Evolutionary conservation across 2,329 filamentous ascomycete genomes (phyloP), one percentile per base, ranked within the genome.

Genomic region (Penicillium fuscoglaucum): DNA sequence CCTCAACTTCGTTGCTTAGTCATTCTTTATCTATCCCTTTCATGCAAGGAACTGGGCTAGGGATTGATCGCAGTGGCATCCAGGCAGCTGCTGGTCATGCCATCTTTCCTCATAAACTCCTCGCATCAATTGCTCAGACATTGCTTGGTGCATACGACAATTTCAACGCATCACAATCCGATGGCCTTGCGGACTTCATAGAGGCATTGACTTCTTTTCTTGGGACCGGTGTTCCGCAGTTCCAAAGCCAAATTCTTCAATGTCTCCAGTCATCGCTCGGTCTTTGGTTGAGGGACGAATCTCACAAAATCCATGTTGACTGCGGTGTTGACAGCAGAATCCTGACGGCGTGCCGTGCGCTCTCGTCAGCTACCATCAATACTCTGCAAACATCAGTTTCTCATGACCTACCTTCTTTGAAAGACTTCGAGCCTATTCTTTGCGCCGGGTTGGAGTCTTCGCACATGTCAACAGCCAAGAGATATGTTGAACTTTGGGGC

Each of bases 401-500:
- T 43, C 67, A 71, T 47, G 63, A 76, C 55, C 37, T 62, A 8
- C 33, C 59, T 3, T 65, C 61, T 78, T 66, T 90, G 77, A 61
- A 86, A 74, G 72, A 79, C 69, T 68, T 87, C 4, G 79, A 83
- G 47, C 60, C 67, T 6, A 69, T 87, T 7, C 71, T 87, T 10
- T 74, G 79, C 31, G 77, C 83, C 48, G 82, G 82, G 2, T 79
- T 88, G 29, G 70, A 78, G 24, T 86, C 83, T 45, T 77, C 77
- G 6, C 80, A 83, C 61, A 78, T 75, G 47, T 73, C 71, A 4
- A 78, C 83, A 10, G 79, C 80, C 12, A 83, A 83, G 46, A 70
- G 70, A 3, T 82, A 85, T 2, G 79, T 87, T 28, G 69, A 74
- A 17, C 80, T 83, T 61, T 97, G 91, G 91, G 93, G 92, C 64